Evolutionary conservation across 2,329 filamentous ascomycete genomes (phyloP).

Genomic region (Aschersonia sp.): DNA sequence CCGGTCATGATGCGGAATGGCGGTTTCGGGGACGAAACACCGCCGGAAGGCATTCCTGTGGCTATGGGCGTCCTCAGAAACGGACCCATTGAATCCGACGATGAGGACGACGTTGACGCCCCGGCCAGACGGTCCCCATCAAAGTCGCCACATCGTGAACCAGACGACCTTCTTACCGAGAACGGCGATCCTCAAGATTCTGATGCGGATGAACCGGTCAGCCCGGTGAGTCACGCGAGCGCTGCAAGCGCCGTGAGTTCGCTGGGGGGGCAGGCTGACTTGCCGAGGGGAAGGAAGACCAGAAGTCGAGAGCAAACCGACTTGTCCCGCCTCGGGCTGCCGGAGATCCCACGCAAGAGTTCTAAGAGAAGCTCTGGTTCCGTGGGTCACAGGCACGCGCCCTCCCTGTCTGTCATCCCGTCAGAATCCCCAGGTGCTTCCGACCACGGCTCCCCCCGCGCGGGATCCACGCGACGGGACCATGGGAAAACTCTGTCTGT

Average conservation of each 20-base stretch:
- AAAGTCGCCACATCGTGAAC: constrained; percentile 11
- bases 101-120: constrained; percentile 38
- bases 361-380: constrained; percentile 45
- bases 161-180: constrained; percentile 27
- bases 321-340: constrained; percentile 18
- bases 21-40: constrained; percentile 49
- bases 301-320: neutral
- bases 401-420: neutral
- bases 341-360: constrained; percentile 57
- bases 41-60: constrained; percentile 50
- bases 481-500: constrained; percentile 6
- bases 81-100: constrained; percentile 51
- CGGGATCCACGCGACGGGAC: neutral
- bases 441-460: constrained; percentile 6
- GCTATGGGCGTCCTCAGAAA: constrained; percentile 45
- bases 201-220: constrained; percentile 27
- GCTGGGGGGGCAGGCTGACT: constrained; percentile 5
- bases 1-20: constrained; percentile 47
- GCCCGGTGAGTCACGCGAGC: constrained; percentile 2
- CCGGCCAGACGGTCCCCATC: constrained; percentile 9
- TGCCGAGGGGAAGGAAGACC: constrained; percentile 1
- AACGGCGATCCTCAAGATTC: constrained; percentile 31
- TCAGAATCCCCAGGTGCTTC: constrained; percentile 6
- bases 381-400: constrained; percentile 14
- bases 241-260: neutral